phyloP scores from a whole-genome alignment of 2,329 filamentous ascomycete species.

The Orbilia oligospora region DNA sequence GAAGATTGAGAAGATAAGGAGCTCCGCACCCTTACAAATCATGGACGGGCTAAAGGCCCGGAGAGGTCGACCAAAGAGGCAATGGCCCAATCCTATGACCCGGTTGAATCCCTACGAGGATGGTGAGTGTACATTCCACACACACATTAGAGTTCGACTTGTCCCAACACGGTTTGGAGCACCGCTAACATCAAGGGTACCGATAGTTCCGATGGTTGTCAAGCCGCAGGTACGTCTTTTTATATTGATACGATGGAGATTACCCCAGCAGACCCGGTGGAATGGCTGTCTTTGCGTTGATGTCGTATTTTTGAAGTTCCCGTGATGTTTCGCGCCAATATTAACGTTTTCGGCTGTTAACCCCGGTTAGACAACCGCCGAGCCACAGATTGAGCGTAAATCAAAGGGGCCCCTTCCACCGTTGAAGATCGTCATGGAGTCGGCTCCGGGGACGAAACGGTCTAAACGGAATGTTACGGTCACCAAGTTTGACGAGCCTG shows the following conservation, averaged over 20 bases:
- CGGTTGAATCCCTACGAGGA: constrained; percentile 50
- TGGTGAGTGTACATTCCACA: constrained; percentile 35
- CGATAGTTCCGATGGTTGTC: constrained; percentile 39
- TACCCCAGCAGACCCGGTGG: background rate
- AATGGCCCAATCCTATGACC: constrained; percentile 35
- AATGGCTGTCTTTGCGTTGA: constrained; percentile 39
- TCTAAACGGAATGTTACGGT: background rate
- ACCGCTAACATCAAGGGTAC: constrained; percentile 26
- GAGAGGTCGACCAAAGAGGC: constrained; percentile 42
- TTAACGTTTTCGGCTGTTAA: constrained; percentile 44
- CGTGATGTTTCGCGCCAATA: constrained; percentile 30
- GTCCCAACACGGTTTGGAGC: constrained; percentile 12
- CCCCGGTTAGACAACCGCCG: constrained; percentile 30
- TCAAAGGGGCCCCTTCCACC: constrained; percentile 9
- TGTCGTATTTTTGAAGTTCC: constrained; percentile 48
- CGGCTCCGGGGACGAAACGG: constrained; percentile 12
- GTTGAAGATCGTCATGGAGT: constrained; percentile 22
- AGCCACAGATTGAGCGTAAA: background rate
- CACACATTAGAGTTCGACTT: constrained; percentile 6
- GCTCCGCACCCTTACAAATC: constrained; percentile 34
- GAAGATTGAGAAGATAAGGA: constrained; percentile 33
- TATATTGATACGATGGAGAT: background rate
- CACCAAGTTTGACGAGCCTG: background rate
- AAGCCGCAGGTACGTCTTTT: constrained; percentile 28
- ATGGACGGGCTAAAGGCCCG: constrained; percentile 36